Conservation (phyloP, 768 basidiomycete genomes). For the Tylopilus vinaceipallidus region DNA sequence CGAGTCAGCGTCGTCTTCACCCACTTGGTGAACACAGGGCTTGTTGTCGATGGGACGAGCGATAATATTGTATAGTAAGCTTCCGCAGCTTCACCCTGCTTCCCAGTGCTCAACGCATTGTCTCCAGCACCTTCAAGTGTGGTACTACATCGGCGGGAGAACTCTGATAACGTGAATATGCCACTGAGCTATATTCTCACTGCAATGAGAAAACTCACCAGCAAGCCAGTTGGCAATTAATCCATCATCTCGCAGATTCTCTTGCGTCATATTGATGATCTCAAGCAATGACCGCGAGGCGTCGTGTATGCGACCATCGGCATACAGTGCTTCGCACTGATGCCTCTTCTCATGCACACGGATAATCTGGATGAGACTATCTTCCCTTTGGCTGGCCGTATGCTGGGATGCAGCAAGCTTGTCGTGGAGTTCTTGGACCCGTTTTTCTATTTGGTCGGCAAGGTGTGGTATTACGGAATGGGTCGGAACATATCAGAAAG, state of each 20-base stretch:
- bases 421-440: background rate
- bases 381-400: background rate
- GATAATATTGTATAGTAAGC: slow-evolving; percentile 1
- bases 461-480: background rate
- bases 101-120: background rate
- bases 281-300: background rate
- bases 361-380: background rate
- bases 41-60: background rate
- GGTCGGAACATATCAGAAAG: too few relatives aligned
- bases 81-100: background rate
- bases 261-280: background rate
- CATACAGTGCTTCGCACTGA: slow-evolving; percentile 5
- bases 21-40: background rate
- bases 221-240: slow-evolving; percentile 1
- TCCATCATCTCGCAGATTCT: background rate
- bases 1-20: background rate
- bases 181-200: background rate
- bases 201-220: background rate
- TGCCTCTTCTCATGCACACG: slow-evolving; percentile 1
- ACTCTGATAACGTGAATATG: slow-evolving; percentile 2
- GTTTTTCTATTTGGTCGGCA: background rate
- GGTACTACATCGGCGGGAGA: background rate
- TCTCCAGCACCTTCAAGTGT: background rate
- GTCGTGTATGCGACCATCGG: background rate
- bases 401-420: background rate